Evolutionary conservation across 2,329 filamentous ascomycete species (phyloP), one percentile per base, ranked within the genome.

Genomic region (Paraphaeosphaeria sporulosa): DNA sequence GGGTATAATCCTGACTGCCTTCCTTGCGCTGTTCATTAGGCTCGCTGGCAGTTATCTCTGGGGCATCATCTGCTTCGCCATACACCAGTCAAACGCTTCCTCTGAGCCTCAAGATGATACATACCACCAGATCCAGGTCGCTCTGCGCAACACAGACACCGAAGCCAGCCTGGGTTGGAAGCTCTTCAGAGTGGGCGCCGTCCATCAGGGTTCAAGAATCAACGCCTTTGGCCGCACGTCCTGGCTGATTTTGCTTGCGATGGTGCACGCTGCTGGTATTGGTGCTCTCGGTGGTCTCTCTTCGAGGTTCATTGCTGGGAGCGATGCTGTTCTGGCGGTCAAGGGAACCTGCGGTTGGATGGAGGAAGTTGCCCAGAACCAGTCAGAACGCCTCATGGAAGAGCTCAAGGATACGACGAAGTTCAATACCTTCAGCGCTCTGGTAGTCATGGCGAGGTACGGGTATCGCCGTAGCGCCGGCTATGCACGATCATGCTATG

Each of bases 91-190:
- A 15, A 60, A 60, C 2, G 53, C 63, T 5, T 60, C 63, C 13
- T 32, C 48, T 15, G 25, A 13, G n/a, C 6, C 9, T 10, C 58
- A 62, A 34, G 63, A 65, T 54, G 63, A 65, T 44, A 55, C 61
- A 15, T 57, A 64, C 30, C 61, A 65, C 52, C 63, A 65, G n/a
- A 40, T 58, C 15, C 63, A 65, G 49, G 32, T 65, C 13, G 46
- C 60, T 13, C 48, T 64, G 8, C 63, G 63, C 49, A 65, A 65
- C 40, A 57, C 59, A 13, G 61, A 64, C 15, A 43, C 23, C n/a
- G 53, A 59, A 57, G 42, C 50, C 4, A 57, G 27, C 10, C 58
- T 64, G 42, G 40, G 59, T 17, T 46, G 47, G 57, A 53, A 58
- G 8, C 43, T 65, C 2, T 19, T 60, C 19, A 58, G 55, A 43